Evolutionary conservation across 345 rosid species (phyloP).

Genomic region (Citrus inodora): DNA sequence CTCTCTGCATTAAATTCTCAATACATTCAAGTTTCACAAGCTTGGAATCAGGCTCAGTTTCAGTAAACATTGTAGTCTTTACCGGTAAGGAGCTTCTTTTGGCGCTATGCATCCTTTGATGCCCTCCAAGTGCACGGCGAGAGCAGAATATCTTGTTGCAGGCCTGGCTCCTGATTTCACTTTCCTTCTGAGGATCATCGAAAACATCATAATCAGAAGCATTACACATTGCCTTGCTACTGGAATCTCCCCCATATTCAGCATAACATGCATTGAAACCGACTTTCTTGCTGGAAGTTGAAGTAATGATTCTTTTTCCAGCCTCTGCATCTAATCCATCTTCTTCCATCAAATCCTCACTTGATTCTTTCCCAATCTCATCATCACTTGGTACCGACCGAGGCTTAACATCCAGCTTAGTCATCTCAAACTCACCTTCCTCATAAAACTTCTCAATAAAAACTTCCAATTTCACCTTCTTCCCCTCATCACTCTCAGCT

Average conservation of each 20-base stretch:
- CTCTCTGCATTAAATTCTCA: conserved; percentile 17
- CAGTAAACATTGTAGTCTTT: conserved; percentile 18
- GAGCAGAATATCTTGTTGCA: conserved; percentile 49
- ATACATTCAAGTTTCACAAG: conserved; percentile 9
- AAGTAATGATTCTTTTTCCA: conserved; percentile 14
- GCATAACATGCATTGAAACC: conserved; percentile 13
- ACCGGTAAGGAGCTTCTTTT: conserved; percentile 6
- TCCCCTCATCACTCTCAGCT: conserved; percentile 8
- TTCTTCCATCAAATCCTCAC: conserved; percentile 18
- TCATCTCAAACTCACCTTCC: conserved; percentile 12
- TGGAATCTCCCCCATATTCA: conserved; percentile 4
- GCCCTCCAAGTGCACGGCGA: conserved; percentile 65
- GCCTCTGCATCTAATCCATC: conserved; percentile 10
- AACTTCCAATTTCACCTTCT: conserved; percentile 16
- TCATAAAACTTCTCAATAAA: not conserved
- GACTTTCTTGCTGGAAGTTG: conserved; percentile 16
- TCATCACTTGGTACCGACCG: conserved; percentile 6
- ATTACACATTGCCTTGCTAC: not conserved
- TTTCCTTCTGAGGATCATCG: conserved; percentile 9
- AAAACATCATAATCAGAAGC: conserved; percentile 10
- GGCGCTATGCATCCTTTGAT: conserved; percentile 50
- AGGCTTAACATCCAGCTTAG: conserved; percentile 15
- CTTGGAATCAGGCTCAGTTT: conserved; percentile 12
- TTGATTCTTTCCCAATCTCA: conserved; percentile 15
- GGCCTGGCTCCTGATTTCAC: conserved; percentile 38